These are phyloP conservation scores for Cladorrhinum samala DNA, from an alignment of 495 filamentous ascomycete genomes.

Conservation along the genomic window DNA sequence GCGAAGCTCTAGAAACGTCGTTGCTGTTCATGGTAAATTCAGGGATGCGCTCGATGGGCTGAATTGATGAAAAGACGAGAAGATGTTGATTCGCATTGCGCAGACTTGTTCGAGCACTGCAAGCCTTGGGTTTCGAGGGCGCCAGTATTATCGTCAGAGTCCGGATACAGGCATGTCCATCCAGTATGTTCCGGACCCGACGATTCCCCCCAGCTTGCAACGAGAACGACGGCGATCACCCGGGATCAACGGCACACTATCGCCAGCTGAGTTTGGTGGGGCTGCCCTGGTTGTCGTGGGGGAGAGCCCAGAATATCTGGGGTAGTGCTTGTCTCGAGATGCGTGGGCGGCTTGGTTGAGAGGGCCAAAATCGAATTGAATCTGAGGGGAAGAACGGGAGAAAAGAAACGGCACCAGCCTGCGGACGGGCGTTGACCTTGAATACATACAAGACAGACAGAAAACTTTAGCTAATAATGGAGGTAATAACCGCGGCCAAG, in stretches of 20 bases:
- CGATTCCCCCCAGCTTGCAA: not conserved
- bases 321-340: not conserved
- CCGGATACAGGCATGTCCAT: too few species aligned
- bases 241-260: not conserved
- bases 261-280: not conserved
- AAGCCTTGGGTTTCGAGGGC: too few species aligned
- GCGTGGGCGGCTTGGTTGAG: too few species aligned
- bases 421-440: too few species aligned
- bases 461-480: too few species aligned
- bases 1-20: not conserved
- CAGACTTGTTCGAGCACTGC: not conserved
- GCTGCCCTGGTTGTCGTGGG: not conserved
- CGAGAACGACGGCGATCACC: slow-evolving; percentile 1
- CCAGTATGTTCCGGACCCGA: slow-evolving; percentile 2
- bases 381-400: not conserved
- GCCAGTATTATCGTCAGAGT: too few species aligned
- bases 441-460: too few species aligned
- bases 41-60: slow-evolving; percentile 1
- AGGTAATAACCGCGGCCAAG: too few species aligned
- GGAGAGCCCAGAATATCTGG: not conserved
- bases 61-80: slow-evolving; percentile 3
- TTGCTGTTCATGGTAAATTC: not conserved
- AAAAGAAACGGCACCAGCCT: not conserved
- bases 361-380: not conserved
- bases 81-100: not conserved